Conservation (phyloP, 768 basidiomycete genomes). For the Boletellus sp. region DNA sequence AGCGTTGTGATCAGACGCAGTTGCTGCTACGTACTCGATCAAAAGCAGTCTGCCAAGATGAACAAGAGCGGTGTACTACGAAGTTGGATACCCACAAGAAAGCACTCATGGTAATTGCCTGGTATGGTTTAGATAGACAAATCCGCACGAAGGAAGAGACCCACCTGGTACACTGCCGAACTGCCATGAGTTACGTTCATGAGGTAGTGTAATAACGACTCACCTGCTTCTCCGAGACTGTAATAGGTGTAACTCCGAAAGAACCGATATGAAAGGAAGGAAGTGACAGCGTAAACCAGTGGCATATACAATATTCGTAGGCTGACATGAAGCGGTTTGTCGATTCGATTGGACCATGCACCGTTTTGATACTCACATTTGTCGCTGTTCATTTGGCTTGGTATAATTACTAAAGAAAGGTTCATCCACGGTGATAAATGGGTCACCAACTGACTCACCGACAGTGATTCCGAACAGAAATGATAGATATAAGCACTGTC, state of each 20-base stretch:
- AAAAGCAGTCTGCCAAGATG: slow-evolving; percentile 56
- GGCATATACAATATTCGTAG: slow-evolving; percentile 86
- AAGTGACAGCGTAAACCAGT: slow-evolving; percentile 73
- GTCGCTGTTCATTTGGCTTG: slow-evolving; percentile 69
- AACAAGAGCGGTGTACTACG: not conserved
- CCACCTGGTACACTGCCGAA: slow-evolving; percentile 62
- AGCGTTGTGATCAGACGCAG: slow-evolving; percentile 57
- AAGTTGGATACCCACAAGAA: slow-evolving; percentile 60
- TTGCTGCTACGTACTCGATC: slow-evolving; percentile 80
- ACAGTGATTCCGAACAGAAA: slow-evolving; percentile 59
- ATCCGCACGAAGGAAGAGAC: slow-evolving; percentile 10
- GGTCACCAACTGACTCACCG: slow-evolving; percentile 40
- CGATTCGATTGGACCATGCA: not conserved
- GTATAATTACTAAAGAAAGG: slow-evolving; percentile 56
- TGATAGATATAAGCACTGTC: slow-evolving; percentile 58
- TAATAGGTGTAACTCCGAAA: slow-evolving; percentile 76
- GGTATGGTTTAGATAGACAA: slow-evolving; percentile 16
- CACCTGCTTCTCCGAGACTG: slow-evolving; percentile 47
- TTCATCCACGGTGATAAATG: not conserved
- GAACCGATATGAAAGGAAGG: slow-evolving; percentile 82
- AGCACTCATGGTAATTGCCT: slow-evolving; percentile 82
- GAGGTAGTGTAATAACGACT: slow-evolving; percentile 15
- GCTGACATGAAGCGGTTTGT: slow-evolving; percentile 32
- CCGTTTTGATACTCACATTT: slow-evolving; percentile 51
- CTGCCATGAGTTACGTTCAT: slow-evolving; percentile 25